Evolutionary conservation across 1,284 basidiomycete species (phyloP).

Genomic region (Microbotryum intermedium): DNA sequence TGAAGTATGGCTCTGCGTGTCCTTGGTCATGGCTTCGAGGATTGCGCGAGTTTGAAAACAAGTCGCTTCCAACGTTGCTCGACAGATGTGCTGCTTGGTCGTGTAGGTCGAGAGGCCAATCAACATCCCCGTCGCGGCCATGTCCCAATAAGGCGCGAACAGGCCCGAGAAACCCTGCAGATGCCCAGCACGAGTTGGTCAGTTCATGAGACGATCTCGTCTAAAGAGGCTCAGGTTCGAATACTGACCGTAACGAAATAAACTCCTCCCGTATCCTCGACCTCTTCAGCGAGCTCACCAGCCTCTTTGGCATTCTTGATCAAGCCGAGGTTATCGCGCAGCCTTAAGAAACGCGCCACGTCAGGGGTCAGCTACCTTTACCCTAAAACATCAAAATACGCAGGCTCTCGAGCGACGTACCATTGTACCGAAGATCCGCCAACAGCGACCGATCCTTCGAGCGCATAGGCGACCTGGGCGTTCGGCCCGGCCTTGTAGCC

Average conservation of each 20-base stretch:
- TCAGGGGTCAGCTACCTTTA: background rate
- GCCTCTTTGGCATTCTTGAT: conserved; percentile 75
- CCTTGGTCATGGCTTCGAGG: conserved; percentile 84
- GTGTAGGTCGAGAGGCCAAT: conserved; percentile 87
- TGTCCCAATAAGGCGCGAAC: conserved; percentile 60
- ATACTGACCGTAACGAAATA: conserved; percentile 92
- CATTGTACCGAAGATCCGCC: conserved; percentile 94
- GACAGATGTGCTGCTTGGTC: conserved; percentile 72
- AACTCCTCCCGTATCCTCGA: conserved; percentile 76
- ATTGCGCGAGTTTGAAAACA: conserved; percentile 81
- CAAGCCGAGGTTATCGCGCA: conserved; percentile 80
- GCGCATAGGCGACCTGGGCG: conserved; percentile 74
- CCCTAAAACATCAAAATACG: background rate
- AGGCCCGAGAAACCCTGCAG: conserved; percentile 41
- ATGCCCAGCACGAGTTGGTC: conserved; percentile 30
- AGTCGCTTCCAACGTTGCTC: conserved; percentile 76
- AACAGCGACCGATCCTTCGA: conserved; percentile 92
- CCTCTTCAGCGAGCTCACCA: conserved; percentile 71
- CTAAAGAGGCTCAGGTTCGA: conserved; percentile 52
- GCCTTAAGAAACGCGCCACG: conserved; percentile 41
- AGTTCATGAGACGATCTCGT: conserved; percentile 17
- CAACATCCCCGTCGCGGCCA: conserved; percentile 69
- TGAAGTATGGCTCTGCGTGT: conserved; percentile 45
- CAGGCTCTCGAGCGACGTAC: conserved; percentile 37
- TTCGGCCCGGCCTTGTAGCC: conserved; percentile 83